Percentiles rank a stretch among this genome's conserved stretches.
Conservation (phyloP, 129 eudicot species). For the Erigeron canadensis region DNA sequence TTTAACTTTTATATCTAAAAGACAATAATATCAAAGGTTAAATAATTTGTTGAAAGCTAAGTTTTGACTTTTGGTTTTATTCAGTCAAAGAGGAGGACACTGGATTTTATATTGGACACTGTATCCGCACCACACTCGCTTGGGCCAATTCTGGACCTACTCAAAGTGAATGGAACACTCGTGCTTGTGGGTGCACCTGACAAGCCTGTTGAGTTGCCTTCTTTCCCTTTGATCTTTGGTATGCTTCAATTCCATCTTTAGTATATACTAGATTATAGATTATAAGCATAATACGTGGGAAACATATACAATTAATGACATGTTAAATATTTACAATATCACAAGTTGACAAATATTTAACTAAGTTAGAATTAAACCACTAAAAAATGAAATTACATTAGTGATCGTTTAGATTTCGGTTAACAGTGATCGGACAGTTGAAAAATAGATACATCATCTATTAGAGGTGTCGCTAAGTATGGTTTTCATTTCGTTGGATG, state of each 20-base stretch:
- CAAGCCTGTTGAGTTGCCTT: slow-evolving; percentile 75
- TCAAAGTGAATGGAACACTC: slow-evolving; percentile 74
- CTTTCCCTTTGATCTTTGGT: slow-evolving; percentile 78
- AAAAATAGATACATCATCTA: too few relatives aligned
- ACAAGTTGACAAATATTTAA: too few relatives aligned
- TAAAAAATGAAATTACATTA: too few relatives aligned
- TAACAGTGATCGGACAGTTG: too few relatives aligned
- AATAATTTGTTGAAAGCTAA: neutral
- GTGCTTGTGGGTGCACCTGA: slow-evolving; percentile 88
- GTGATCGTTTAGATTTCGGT: too few relatives aligned
- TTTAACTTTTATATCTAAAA: too few relatives aligned
- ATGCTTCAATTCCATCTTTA: neutral
- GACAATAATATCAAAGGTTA: too few relatives aligned
- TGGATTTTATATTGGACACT: slow-evolving; percentile 42
- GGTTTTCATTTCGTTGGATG: too few relatives aligned
- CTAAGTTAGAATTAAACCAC: too few relatives aligned
- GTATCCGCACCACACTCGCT: slow-evolving; percentile 41
- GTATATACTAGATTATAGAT: neutral
- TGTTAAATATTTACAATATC: too few relatives aligned
- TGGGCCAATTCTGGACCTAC: slow-evolving; percentile 46
- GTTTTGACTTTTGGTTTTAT: neutral
- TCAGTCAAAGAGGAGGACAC: slow-evolving; percentile 11
- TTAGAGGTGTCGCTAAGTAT: too few relatives aligned
- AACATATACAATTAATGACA: too few relatives aligned
- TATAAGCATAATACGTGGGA: neutral